Evolutionary conservation across 306 rosid species (phyloP), one percentile per base, ranked within the genome.

Genomic region (Pterocarpus santalinus): DNA sequence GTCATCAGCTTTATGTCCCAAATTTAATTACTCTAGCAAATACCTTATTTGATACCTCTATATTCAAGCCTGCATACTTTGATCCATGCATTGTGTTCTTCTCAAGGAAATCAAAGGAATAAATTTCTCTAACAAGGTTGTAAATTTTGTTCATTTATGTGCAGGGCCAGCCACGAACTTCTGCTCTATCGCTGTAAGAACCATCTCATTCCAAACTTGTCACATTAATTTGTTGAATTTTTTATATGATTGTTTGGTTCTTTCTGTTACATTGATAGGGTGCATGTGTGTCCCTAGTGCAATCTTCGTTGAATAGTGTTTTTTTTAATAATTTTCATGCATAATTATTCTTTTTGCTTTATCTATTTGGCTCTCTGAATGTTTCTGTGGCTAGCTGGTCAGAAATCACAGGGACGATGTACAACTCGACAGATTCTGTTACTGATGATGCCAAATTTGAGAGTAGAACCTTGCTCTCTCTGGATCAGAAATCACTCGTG

Each of bases 341-440:
- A 49, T 65, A 55, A 35, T 15, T 56, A 5, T 61, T 55, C 52
- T 60, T 36, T 73, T 80, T 65, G 56, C 75, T 69, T 68, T 70
- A 68, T 80, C 83, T 87, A 57, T 82, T 81, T 82, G 92, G 86
- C 67, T 85, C 72, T 87, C 99, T 93, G 86, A 96, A 88, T 89
- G 87, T 94, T 86, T 88, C 67, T 86, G 89, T 93, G 97, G 97
- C 97, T 96, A 92, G 97, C 90, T 93, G 93, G 99, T 93, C 99
- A 87, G 98, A 96, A 84, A 86, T 96, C 82, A 84, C 99, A 60
- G 87, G 97, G 97, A 96, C 51, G 90, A 75, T 87, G 91, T 95
- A 81, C 83, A 88, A 86, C 72, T 75, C 90, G 3, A 34, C 87
- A 72, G 84, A 55, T 85, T 79, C 68, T 78, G 95, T 90, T 73